Conservation (phyloP, 1,284 basidiomycete genomes). For the Ceratobasidium sp. region DNA sequence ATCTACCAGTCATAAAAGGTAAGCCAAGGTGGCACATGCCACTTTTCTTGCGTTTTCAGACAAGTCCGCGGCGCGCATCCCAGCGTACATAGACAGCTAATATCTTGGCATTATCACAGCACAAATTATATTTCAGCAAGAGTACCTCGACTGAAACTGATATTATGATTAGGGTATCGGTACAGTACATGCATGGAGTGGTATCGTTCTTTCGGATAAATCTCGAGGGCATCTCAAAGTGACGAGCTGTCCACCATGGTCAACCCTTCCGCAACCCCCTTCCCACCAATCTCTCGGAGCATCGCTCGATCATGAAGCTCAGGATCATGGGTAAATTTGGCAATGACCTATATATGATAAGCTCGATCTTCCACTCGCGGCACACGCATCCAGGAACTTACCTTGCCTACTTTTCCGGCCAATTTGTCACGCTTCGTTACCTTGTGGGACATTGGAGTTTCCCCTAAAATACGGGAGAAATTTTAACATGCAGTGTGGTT, state of each 20-base stretch:
- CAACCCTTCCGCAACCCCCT: constrained; percentile 13
- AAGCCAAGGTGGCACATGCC: too few species aligned
- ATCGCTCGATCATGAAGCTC: constrained; percentile 31
- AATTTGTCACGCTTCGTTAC: constrained; percentile 32
- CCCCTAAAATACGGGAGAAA: background rate
- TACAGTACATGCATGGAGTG: background rate
- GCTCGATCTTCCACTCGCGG: background rate
- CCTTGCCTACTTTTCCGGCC: constrained; percentile 28
- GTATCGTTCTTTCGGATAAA: background rate
- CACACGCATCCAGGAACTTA: background rate
- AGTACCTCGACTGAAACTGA: background rate
- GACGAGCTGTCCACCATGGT: constrained; percentile 16
- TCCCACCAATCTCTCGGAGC: constrained; percentile 32
- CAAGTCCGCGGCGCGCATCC: too few species aligned
- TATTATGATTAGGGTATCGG: background rate
- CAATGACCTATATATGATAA: constrained; percentile 1
- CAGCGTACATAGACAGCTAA: too few species aligned
- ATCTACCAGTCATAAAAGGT: too few species aligned
- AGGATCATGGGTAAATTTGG: constrained; percentile 14
- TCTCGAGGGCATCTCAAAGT: background rate
- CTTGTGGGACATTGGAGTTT: background rate
- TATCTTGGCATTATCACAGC: background rate
- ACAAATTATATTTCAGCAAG: background rate
- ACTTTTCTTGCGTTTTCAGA: too few species aligned
- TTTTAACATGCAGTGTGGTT: background rate